Evolutionary conservation across 768 basidiomycete genomes (phyloP).

Genomic region (Sutorius australiensis): DNA sequence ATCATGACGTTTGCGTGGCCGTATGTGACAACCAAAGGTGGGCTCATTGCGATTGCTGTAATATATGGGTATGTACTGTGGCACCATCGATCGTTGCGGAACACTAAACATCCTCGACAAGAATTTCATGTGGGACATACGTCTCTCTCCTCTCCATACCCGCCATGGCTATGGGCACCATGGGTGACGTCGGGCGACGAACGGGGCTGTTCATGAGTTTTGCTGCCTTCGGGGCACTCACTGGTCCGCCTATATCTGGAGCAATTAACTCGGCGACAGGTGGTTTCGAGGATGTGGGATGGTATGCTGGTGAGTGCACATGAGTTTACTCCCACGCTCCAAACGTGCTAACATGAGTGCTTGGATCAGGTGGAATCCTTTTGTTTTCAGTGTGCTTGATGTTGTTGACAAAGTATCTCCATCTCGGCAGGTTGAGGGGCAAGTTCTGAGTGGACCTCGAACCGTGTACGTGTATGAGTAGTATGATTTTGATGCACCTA

Average conservation of each 20-base stretch:
- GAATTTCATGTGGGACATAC: constrained; percentile 60
- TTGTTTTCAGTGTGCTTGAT: constrained; percentile 42
- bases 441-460: constrained; percentile 34
- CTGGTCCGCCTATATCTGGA: constrained; percentile 72
- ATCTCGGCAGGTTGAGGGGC: constrained; percentile 37
- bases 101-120: constrained; percentile 17
- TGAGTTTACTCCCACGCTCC: background rate
- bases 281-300: constrained; percentile 36
- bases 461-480: background rate
- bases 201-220: constrained; percentile 63
- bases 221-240: constrained; percentile 57
- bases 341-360: background rate
- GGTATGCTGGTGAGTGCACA: constrained; percentile 38
- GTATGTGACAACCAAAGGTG: constrained; percentile 42
- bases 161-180: constrained; percentile 56
- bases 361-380: constrained; percentile 33
- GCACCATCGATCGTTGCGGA: fast-evolving
- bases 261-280: constrained; percentile 54
- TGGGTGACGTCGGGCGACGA: constrained; percentile 59
- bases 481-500: background rate
- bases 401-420: constrained; percentile 37
- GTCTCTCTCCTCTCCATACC: constrained; percentile 55
- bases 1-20: constrained; percentile 71
- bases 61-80: constrained; percentile 54
- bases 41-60: constrained; percentile 51